Evolutionary conservation across 2,329 filamentous ascomycete species (phyloP).

Genomic region (Colletotrichum simmondsii): DNA sequence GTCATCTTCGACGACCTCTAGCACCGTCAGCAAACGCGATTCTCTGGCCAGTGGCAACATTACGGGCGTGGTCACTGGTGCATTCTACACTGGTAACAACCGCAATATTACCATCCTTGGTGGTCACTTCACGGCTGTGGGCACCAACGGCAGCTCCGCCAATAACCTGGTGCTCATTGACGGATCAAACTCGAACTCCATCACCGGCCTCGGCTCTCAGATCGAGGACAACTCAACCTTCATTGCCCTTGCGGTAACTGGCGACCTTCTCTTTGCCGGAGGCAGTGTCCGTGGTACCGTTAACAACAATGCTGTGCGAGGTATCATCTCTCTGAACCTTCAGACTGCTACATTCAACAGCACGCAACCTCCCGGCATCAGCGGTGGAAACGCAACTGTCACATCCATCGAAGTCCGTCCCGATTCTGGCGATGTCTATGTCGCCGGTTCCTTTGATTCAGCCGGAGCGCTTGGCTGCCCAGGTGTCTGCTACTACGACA

Average conservation of each 20-base stretch:
- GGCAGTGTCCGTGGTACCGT: conserved; percentile 81
- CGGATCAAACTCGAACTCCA: conserved; percentile 71
- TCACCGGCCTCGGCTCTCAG: conserved; percentile 76
- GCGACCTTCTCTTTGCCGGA: conserved; percentile 81
- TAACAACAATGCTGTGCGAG: conserved; percentile 71
- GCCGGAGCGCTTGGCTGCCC: conserved; percentile 87
- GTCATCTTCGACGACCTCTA: conserved; percentile 43
- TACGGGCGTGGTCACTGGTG: conserved; percentile 79
- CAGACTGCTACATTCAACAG: conserved; percentile 66
- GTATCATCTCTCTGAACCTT: conserved; percentile 85
- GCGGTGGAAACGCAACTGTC: conserved; percentile 77
- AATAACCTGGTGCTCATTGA: conserved; percentile 88
- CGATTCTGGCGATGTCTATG: conserved; percentile 78
- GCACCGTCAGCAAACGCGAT: conserved; percentile 59
- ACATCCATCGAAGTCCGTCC: conserved; percentile 81
- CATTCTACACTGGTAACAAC: conserved; percentile 77
- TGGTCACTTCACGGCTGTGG: conserved; percentile 83
- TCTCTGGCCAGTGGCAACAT: conserved; percentile 52
- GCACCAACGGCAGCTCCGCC: conserved; percentile 75
- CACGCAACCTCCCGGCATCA: conserved; percentile 80
- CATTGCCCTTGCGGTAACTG: conserved; percentile 74
- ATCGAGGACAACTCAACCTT: conserved; percentile 81
- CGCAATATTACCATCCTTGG: conserved; percentile 89
- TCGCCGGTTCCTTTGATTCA: conserved; percentile 85
- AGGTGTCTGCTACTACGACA: conserved; percentile 83